Evolutionary conservation across 1,284 basidiomycete genomes (phyloP).

Genomic region (Bondarzewia mesenterica): DNA sequence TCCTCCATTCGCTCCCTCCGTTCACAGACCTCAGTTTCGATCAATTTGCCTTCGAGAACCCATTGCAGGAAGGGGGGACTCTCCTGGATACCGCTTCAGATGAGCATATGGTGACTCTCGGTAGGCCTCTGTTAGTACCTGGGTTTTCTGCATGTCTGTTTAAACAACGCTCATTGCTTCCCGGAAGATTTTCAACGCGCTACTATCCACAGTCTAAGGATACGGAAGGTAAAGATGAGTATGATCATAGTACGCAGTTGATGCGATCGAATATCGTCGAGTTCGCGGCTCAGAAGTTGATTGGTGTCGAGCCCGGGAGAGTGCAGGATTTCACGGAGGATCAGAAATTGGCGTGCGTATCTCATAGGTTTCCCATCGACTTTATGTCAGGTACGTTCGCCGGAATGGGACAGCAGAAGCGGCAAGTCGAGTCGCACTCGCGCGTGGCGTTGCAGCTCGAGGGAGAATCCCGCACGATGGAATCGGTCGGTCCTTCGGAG

Average conservation of each 20-base stretch:
- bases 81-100: not conserved
- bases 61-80: no score
- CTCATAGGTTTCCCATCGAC: conserved; percentile 20
- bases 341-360: conserved; percentile 20
- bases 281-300: not conserved
- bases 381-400: conserved; percentile 15
- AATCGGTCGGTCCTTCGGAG: conserved; percentile 17
- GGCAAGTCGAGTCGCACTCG: conserved; percentile 19
- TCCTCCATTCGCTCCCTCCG: no score
- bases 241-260: no score
- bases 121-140: not conserved
- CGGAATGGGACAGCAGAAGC: conserved; percentile 9
- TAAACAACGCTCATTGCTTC: not conserved
- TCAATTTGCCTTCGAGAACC: not conserved
- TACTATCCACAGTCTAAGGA: no score
- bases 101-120: not conserved
- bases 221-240: no score
- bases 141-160: not conserved
- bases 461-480: conserved; percentile 13
- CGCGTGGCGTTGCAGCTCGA: conserved; percentile 19
- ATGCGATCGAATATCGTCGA: not conserved
- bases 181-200: not conserved
- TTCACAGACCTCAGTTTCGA: not conserved
- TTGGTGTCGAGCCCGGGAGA: not conserved
- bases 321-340: not conserved